Percentiles rank a stretch among this genome's conserved stretches.
phyloP scores from a whole-genome alignment of 352 stramenopile species.

The Achlya hypogyna region DNA sequence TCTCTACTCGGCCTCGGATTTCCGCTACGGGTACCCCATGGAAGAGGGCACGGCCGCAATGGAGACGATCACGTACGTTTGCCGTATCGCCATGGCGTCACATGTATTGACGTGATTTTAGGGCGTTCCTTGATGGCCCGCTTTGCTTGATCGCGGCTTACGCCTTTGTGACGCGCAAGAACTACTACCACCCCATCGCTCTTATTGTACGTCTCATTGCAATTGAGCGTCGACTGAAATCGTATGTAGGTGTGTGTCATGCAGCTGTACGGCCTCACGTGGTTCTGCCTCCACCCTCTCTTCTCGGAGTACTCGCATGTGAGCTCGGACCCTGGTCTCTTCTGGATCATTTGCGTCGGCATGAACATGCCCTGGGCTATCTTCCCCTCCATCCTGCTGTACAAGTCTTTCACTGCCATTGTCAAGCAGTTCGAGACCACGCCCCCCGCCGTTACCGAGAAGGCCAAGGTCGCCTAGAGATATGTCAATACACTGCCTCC shows the following conservation, averaged over 20 bases:
- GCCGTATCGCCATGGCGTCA: background rate
- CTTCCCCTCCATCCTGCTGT: constrained; percentile 2
- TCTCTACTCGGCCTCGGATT: constrained; percentile 17
- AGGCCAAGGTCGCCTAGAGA: background rate
- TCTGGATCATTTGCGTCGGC: constrained; percentile 15
- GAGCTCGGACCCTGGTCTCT: constrained; percentile 3
- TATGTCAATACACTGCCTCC: background rate
- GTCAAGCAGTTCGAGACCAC: background rate
- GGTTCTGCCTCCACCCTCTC: constrained; percentile 14
- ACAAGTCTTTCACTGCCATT: constrained; percentile 6
- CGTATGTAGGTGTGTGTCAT: constrained; percentile 11
- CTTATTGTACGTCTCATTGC: background rate
- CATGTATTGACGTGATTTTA: background rate
- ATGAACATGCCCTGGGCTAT: constrained; percentile 9
- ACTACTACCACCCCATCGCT: constrained; percentile 11
- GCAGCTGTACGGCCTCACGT: constrained; percentile 16
- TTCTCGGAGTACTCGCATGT: constrained; percentile 14
- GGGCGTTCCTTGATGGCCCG: constrained; percentile 8
- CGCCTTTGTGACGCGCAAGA: constrained; percentile 10
- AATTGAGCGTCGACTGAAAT: background rate
- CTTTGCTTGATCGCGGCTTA: constrained; percentile 13
- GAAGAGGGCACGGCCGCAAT: constrained; percentile 16
- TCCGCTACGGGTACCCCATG: constrained; percentile 15
- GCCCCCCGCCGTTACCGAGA: background rate
- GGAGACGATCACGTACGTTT: constrained; percentile 13